Conservation (phyloP, 1,284 basidiomycete species). For the Anthracocystis setariae region DNA sequence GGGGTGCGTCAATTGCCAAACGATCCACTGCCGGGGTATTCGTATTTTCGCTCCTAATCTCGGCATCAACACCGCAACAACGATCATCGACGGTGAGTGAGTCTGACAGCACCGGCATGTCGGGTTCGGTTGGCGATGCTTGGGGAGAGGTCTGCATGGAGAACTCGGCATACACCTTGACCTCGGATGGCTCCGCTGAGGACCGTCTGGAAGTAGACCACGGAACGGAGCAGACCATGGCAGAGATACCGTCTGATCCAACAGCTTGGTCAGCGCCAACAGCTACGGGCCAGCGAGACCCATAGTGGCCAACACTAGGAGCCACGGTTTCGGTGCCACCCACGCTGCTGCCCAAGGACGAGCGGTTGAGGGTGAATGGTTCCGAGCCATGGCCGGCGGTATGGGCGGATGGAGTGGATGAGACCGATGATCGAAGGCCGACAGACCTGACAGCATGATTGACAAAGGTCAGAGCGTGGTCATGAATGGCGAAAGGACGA, state of each 20-base stretch:
- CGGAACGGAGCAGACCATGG: not conserved
- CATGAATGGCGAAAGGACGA: conserved; percentile 51
- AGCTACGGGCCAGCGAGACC: conserved; percentile 37
- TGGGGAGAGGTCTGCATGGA: conserved; percentile 67
- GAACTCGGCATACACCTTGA: conserved; percentile 47
- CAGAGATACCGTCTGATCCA: conserved; percentile 10
- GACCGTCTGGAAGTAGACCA: conserved; percentile 12
- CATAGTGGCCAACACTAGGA: conserved; percentile 26
- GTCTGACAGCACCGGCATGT: conserved; percentile 68
- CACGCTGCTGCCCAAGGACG: conserved; percentile 17
- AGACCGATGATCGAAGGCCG: conserved; percentile 8
- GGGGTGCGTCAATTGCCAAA: conserved; percentile 70
- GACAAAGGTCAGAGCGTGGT: conserved; percentile 35
- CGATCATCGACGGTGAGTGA: conserved; percentile 18
- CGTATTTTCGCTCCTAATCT: conserved; percentile 68
- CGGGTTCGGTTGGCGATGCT: conserved; percentile 82
- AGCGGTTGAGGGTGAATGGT: conserved; percentile 8
- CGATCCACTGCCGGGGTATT: conserved; percentile 40
- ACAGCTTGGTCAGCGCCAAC: conserved; percentile 35
- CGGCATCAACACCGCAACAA: conserved; percentile 53
- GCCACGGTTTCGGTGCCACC: conserved; percentile 11
- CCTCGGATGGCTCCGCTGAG: conserved; percentile 2
- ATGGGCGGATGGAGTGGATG: not conserved
- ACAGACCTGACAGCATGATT: conserved; percentile 4
- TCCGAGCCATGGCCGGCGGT: not conserved